A percentile compares a stretch with the other conserved stretches of the same genome.
These are phyloP conservation scores for Globisporangium rhizosaccharum DNA, from an alignment of 352 stramenopile genomes.

Conservation along the genomic window DNA sequence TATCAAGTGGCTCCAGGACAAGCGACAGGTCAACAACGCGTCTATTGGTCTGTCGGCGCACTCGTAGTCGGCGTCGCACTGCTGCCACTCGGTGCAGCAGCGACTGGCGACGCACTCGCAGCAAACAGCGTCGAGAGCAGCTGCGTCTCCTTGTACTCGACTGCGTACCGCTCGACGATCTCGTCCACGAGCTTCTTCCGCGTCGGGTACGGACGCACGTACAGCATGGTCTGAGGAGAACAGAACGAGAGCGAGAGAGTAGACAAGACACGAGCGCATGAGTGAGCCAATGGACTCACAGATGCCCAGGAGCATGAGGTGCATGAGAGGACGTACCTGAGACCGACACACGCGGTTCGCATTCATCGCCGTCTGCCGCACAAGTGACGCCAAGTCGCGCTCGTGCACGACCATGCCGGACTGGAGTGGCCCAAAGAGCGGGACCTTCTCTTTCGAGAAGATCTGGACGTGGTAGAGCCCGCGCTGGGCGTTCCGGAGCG, in stretches of 20 bases:
- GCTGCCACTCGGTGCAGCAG: neutral
- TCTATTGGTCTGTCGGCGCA: neutral
- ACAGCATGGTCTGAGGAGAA: slow-evolving; percentile 60
- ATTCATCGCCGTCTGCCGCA: slow-evolving; percentile 86
- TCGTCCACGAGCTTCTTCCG: slow-evolving; percentile 86
- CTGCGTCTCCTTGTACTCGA: slow-evolving; percentile 84
- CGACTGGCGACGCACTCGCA: slow-evolving; percentile 7
- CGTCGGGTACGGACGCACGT: slow-evolving; percentile 81
- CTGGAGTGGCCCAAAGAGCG: slow-evolving; percentile 73
- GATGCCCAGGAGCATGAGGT: too few species aligned
- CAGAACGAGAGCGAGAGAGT: neutral
- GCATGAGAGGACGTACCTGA: slow-evolving; percentile 30
- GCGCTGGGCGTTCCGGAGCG: slow-evolving; percentile 49
- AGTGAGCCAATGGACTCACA: neutral
- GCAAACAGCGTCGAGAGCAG: slow-evolving; percentile 74
- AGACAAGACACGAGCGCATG: neutral
- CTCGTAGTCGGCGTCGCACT: neutral
- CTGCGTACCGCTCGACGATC: slow-evolving; percentile 81
- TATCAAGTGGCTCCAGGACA: too few species aligned
- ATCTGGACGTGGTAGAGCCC: slow-evolving; percentile 76
- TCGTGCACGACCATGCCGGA: slow-evolving; percentile 82
- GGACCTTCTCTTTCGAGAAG: slow-evolving; percentile 78
- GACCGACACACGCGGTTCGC: slow-evolving; percentile 83
- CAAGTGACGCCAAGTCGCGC: slow-evolving; percentile 55
- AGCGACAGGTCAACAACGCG: neutral